phyloP scores from a whole-genome alignment of 257 asterid species.

The Solanum peruvianum region DNA sequence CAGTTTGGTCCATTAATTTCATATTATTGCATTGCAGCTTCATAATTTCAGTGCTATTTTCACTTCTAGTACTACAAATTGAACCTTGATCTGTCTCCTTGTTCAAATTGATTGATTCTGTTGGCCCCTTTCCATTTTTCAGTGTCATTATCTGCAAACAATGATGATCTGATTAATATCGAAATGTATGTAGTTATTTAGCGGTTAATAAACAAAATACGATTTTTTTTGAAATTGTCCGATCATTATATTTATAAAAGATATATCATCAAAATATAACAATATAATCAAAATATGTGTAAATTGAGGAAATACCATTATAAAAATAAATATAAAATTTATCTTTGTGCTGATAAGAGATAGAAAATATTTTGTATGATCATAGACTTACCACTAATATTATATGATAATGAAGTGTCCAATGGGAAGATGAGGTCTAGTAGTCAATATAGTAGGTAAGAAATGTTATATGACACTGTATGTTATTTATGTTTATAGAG shows the following conservation, averaged over 20 bases:
- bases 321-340: neutral
- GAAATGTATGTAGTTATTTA: neutral
- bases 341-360: neutral
- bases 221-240: too few relatives aligned
- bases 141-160: conserved; percentile 65
- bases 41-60: conserved; percentile 64
- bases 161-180: neutral
- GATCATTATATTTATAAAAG: neutral
- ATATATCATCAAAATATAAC: neutral
- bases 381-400: neutral
- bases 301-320: neutral
- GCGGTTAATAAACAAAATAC: neutral
- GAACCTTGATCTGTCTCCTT: conserved; percentile 82
- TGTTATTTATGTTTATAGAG: neutral
- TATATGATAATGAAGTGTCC: neutral
- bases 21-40: conserved; percentile 13
- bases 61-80: conserved; percentile 64
- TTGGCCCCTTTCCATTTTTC: conserved; percentile 64
- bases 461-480: neutral
- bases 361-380: neutral
- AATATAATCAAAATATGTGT: neutral
- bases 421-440: neutral
- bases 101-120: conserved; percentile 81
- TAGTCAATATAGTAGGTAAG: neutral
- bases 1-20: conserved; percentile 6